Conservation (phyloP, 2,329 filamentous ascomycete species). For the Beauveria caledonica region DNA sequence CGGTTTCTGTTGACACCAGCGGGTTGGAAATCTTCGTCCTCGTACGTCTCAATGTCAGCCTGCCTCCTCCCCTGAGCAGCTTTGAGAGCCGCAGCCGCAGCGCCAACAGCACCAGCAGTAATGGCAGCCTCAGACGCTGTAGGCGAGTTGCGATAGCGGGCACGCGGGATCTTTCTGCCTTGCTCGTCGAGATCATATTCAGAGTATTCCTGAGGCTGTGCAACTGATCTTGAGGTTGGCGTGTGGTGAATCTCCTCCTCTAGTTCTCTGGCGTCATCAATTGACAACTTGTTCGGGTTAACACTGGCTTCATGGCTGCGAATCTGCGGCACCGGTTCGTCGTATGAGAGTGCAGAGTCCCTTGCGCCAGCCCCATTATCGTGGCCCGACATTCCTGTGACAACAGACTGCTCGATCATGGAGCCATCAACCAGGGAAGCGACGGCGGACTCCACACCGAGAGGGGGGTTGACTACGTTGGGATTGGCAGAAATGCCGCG, state of each 20-base stretch:
- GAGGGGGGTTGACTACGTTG: conserved; percentile 62
- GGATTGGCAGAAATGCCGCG: conserved; percentile 65
- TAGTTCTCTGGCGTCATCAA: conserved; percentile 30
- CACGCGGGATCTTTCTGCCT: conserved; percentile 44
- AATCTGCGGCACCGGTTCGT: conserved; percentile 19
- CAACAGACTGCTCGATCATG: conserved; percentile 54
- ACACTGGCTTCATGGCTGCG: conserved; percentile 28
- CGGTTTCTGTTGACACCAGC: conserved; percentile 51
- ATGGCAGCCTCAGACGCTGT: conserved; percentile 51
- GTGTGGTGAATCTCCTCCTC: conserved; percentile 33
- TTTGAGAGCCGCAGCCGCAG: conserved; percentile 43
- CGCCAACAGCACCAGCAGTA: conserved; percentile 46
- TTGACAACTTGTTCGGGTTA: conserved; percentile 36
- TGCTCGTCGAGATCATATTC: conserved; percentile 53
- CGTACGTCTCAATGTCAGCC: conserved; percentile 24
- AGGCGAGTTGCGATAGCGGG: conserved; percentile 40
- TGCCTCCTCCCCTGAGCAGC: conserved; percentile 41
- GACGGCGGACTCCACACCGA: conserved; percentile 79
- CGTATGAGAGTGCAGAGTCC: conserved; percentile 29
- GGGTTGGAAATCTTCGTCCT: conserved; percentile 33
- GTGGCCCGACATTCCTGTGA: conserved; percentile 52
- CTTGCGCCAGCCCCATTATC: conserved; percentile 32
- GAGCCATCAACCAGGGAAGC: conserved; percentile 80
- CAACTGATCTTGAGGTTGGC: conserved; percentile 29
- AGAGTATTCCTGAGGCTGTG: conserved; percentile 38